A percentile compares a stretch with the other conserved stretches of the same genome.
Conservation (phyloP, 1,284 basidiomycete species). For the Erythrobasidium hasegawianum region DNA sequence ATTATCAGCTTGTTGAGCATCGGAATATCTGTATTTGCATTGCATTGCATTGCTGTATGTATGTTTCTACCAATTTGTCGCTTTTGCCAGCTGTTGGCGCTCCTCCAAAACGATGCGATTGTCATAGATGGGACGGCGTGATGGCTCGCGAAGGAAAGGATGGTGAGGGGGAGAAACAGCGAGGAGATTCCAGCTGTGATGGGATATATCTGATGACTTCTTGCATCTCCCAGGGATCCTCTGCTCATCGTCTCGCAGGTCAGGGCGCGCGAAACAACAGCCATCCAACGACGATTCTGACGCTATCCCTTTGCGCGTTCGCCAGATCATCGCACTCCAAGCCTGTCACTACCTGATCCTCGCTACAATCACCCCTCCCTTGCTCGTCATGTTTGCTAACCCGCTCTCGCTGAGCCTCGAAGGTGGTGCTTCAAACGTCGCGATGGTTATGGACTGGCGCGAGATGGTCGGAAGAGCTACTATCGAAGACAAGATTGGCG, state of each 20-base stretch:
- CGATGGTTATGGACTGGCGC: slow-evolving; percentile 96
- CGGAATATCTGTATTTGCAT: too few relatives aligned
- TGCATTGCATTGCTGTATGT: too few relatives aligned
- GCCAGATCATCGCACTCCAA: slow-evolving; percentile 84
- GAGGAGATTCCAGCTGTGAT: slow-evolving; percentile 1
- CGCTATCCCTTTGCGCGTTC: background rate
- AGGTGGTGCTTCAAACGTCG: slow-evolving; percentile 77
- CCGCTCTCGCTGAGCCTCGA: slow-evolving; percentile 71
- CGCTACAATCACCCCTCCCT: slow-evolving; percentile 72
- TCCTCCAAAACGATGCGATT: too few relatives aligned
- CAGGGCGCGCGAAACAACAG: slow-evolving; percentile 44
- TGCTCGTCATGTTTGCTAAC: slow-evolving; percentile 71
- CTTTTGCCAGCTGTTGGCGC: too few relatives aligned
- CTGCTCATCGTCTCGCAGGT: slow-evolving; percentile 68
- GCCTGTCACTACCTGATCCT: slow-evolving; percentile 87
- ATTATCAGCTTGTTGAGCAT: too few relatives aligned
- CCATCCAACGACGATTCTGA: slow-evolving; percentile 12
- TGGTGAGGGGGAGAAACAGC: slow-evolving; percentile 1
- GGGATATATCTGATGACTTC: background rate
- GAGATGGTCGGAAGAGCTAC: slow-evolving; percentile 82
- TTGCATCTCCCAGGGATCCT: slow-evolving; percentile 59
- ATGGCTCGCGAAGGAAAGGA: slow-evolving; percentile 25
- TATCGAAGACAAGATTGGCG: slow-evolving; percentile 47
- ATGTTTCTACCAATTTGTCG: too few relatives aligned
- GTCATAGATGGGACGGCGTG: slow-evolving; percentile 21